Base-by-base conservation (phyloP, 257 asterid genomes). In the Solanum phureja region DNA sequence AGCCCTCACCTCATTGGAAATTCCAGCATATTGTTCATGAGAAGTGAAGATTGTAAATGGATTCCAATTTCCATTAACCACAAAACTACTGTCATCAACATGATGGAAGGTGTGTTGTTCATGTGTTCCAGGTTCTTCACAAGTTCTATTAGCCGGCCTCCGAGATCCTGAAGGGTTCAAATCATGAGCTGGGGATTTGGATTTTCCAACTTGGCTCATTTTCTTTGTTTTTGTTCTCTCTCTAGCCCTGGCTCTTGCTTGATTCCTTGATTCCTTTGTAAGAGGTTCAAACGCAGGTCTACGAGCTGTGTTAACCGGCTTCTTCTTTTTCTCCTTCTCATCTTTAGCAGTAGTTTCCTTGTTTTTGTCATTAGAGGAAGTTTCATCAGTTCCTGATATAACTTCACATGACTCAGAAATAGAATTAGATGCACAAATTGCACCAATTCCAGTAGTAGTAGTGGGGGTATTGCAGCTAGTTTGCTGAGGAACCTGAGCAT, bases 231-330 rank as follows among this genome's bases (percentile, higher is more conserved):
- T 89, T 16, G 98, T 91, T 87, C 98, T 93, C 89, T 92, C 95
- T 88, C 94, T 93, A 46, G 98, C 98, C 88, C 96, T 90, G 83
- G 92, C 95, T 62, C 98, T 93, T 14, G 98, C 98, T 73, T 38
- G 93, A 19, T 77, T 85, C 91, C 98, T 94, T 0, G 94, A 93
- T 83, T 95, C 97, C 73, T 77, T 92, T 4, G 87, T 91, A 2
- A 92, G 84, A 49, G 42, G 27, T 14, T 81, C 68, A 29, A 69
- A 75, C 81, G 84, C 91, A 7, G 74, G 73, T 13, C 90, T 56
- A 74, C 93, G 85, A 34, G 76, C 86, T 12, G 6, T 33, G 44
- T 56, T 89, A 1, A 38, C 89, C 69, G 42, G 90, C 88, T 88
- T 83, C 85, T 83, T 87, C 33, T 37, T 88, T 24, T 73, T 73